These are phyloP conservation scores for Ascobolus immersus DNA, from an alignment of 495 filamentous ascomycete species.

Conservation along the genomic window DNA sequence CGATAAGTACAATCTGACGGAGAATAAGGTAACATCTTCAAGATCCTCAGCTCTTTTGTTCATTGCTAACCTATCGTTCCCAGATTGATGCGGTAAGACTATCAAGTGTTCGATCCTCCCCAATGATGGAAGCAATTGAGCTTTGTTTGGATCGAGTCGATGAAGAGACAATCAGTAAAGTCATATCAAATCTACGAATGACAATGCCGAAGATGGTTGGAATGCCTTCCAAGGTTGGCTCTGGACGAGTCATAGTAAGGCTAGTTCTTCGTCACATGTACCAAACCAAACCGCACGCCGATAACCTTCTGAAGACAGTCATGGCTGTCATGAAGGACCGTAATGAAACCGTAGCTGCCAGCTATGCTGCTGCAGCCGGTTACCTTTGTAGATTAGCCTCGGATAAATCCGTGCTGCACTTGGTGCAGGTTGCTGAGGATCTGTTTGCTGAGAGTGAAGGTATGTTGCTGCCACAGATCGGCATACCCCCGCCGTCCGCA, in stretches of 20 bases:
- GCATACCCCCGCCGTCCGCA: no score
- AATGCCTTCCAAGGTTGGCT: conserved; percentile 78
- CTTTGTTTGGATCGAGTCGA: conserved; percentile 71
- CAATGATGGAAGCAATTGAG: conserved; percentile 82
- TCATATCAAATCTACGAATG: conserved; percentile 44
- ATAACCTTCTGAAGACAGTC: conserved; percentile 48
- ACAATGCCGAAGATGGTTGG: conserved; percentile 67
- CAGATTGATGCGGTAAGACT: conserved; percentile 64
- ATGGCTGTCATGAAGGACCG: conserved; percentile 60
- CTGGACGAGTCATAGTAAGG: conserved; percentile 61
- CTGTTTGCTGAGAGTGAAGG: conserved; percentile 53
- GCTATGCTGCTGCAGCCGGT: conserved; percentile 62
- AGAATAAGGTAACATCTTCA: conserved; percentile 24
- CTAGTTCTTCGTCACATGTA: conserved; percentile 52
- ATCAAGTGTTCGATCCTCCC: conserved; percentile 54
- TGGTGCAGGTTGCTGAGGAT: conserved; percentile 35
- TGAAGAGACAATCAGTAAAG: conserved; percentile 39
- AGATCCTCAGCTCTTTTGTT: neutral
- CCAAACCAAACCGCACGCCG: conserved; percentile 50
- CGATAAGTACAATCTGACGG: conserved; percentile 55
- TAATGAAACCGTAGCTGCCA: conserved; percentile 69
- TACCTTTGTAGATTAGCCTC: conserved; percentile 57
- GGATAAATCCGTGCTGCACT: conserved; percentile 40
- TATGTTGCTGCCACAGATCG: neutral
- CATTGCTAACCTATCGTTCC: neutral